These are phyloP conservation scores for Penicillium ucsense DNA, from an alignment of 495 filamentous ascomycete genomes.

Conservation along the genomic window DNA sequence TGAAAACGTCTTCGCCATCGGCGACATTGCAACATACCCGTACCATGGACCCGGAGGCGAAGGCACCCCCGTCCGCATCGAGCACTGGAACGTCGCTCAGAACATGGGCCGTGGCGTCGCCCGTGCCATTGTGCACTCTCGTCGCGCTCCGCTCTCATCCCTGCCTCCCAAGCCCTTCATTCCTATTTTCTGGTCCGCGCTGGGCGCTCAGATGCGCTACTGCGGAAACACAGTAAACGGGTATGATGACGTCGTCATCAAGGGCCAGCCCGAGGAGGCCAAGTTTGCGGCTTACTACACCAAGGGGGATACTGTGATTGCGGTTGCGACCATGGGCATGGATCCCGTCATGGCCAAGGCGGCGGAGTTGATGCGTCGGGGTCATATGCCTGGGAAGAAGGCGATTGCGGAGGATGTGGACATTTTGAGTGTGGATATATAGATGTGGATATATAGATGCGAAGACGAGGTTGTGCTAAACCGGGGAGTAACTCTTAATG, in stretches of 20 bases:
- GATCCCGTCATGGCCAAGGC: constrained; percentile 80
- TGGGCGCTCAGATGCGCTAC: constrained; percentile 83
- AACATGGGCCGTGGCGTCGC: constrained; percentile 77
- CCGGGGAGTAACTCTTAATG: too few relatives aligned
- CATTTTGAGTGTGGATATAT: constrained; percentile 46
- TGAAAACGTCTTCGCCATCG: constrained; percentile 74
- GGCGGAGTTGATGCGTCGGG: constrained; percentile 76
- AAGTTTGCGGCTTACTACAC: constrained; percentile 87
- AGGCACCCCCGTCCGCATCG: constrained; percentile 59
- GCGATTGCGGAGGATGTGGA: constrained; percentile 67
- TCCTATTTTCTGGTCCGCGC: constrained; percentile 91
- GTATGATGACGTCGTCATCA: constrained; percentile 73
- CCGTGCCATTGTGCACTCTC: constrained; percentile 53
- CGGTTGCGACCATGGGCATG: constrained; percentile 81
- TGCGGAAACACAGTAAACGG: constrained; percentile 74
- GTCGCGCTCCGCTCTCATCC: constrained; percentile 17
- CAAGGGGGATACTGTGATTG: constrained; percentile 81
- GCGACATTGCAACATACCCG: constrained; percentile 92
- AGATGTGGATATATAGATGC: constrained; percentile 11
- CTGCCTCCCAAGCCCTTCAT: constrained; percentile 64
- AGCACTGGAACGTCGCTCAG: constrained; percentile 98
- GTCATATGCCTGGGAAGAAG: constrained; percentile 72
- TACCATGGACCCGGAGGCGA: constrained; percentile 83
- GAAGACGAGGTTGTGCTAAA: background rate
- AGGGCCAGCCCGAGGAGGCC: constrained; percentile 66